These are phyloP conservation scores for Saussurea involucrata DNA, from an alignment of 129 eudicot species.

Conservation along the genomic window DNA sequence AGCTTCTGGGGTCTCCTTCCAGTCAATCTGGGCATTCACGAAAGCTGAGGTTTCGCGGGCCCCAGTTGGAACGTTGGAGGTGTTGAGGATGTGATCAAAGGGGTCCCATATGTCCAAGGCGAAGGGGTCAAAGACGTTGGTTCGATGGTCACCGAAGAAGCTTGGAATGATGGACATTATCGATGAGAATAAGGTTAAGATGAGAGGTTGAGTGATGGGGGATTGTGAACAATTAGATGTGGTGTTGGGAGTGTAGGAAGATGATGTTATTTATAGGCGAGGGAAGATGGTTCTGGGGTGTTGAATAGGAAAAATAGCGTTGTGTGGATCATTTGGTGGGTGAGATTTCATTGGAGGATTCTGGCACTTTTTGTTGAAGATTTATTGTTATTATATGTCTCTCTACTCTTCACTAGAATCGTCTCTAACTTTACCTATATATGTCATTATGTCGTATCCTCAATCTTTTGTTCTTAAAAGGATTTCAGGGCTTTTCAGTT, in stretches of 20 bases:
- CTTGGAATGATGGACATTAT: constrained; percentile 53
- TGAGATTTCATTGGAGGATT: neutral
- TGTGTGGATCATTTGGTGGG: neutral
- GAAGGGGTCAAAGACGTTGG: constrained; percentile 37
- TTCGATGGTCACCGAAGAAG: constrained; percentile 39
- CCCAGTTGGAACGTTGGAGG: constrained; percentile 1
- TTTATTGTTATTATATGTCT: neutral
- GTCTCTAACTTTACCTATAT: neutral
- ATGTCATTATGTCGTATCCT: too few relatives aligned
- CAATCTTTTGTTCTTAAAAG: too few relatives aligned
- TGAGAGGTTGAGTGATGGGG: neutral
- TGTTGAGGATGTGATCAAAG: constrained; percentile 13
- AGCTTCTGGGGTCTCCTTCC: constrained; percentile 46
- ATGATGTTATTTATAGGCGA: constrained; percentile 24
- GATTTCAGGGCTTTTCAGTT: too few relatives aligned
- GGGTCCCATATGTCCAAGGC: constrained; percentile 31
- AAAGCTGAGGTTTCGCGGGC: constrained; percentile 13
- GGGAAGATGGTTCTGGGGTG: constrained; percentile 29
- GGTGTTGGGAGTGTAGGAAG: constrained; percentile 1
- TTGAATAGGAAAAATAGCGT: neutral
- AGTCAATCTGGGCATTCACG: constrained; percentile 21
- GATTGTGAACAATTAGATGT: neutral
- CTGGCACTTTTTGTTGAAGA: constrained; percentile 13
- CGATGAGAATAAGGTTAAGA: neutral
- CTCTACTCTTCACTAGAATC: neutral